These are phyloP conservation scores for Carallia pectinifolia DNA, from an alignment of 345 rosid species.

Conservation along the genomic window DNA sequence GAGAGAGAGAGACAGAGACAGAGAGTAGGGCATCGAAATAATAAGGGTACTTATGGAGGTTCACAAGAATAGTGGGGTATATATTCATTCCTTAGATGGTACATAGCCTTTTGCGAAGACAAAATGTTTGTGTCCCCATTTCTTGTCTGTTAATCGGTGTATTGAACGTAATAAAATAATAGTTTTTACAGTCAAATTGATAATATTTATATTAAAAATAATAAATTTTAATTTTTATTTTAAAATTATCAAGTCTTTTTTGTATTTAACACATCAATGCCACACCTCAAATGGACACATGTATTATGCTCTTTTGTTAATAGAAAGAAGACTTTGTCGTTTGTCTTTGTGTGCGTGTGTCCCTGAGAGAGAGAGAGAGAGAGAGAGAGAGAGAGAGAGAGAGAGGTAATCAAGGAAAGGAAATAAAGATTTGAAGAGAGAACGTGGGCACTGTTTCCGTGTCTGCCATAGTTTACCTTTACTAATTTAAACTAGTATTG, in stretches of 20 bases:
- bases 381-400: constrained; percentile 1
- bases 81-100: constrained; percentile 56
- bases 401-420: constrained; percentile 16
- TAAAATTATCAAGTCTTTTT: too few relatives aligned
- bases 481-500: constrained; percentile 37
- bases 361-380: neutral
- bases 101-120: constrained; percentile 16
- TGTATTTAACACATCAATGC: too few relatives aligned
- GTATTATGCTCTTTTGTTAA: constrained; percentile 6
- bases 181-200: too few relatives aligned
- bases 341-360: too few relatives aligned
- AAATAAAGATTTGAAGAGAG: constrained; percentile 44
- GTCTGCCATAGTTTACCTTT: constrained; percentile 56
- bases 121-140: too few relatives aligned
- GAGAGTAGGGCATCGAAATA: constrained; percentile 33
- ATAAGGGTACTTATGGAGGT: constrained; percentile 60
- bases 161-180: too few relatives aligned
- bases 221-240: too few relatives aligned
- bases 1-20: constrained; percentile 30
- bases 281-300: too few relatives aligned
- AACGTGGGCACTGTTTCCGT: constrained; percentile 92
- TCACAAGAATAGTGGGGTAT: constrained; percentile 44
- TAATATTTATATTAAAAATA: too few relatives aligned
- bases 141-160: too few relatives aligned
- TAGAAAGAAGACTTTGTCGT: neutral